phyloP scores from a whole-genome alignment of 306 rosid species.

The Senna tora region DNA sequence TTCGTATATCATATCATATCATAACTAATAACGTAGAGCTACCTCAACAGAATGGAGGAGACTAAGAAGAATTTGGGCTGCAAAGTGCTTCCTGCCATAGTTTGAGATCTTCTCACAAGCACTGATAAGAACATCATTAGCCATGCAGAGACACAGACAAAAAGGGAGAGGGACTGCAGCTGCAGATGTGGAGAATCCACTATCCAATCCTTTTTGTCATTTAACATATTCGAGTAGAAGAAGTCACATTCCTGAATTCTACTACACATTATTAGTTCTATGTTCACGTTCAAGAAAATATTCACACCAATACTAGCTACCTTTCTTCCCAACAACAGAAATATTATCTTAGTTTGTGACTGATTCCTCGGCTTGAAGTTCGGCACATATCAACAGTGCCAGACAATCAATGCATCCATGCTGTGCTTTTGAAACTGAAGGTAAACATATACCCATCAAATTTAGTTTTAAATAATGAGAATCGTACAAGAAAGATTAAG shows the following conservation, averaged over 20 bases:
- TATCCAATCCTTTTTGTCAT: constrained; percentile 33
- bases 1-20: background rate
- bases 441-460: constrained; percentile 28
- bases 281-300: too few relatives aligned
- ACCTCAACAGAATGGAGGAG: constrained; percentile 72
- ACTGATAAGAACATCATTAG: constrained; percentile 92
- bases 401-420: constrained; percentile 95
- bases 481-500: constrained; percentile 18
- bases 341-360: constrained; percentile 37
- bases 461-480: constrained; percentile 11
- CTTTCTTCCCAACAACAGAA: constrained; percentile 51
- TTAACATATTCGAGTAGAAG: constrained; percentile 36
- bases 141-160: constrained; percentile 88
- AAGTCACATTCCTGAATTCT: constrained; percentile 30
- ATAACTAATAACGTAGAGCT: constrained; percentile 24
- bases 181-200: constrained; percentile 29
- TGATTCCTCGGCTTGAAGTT: constrained; percentile 60
- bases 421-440: constrained; percentile 79
- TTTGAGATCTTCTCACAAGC: constrained; percentile 78
- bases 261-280: too few relatives aligned
- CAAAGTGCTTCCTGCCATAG: constrained; percentile 58
- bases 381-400: constrained; percentile 86
- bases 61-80: constrained; percentile 56
- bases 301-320: constrained; percentile 41
- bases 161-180: constrained; percentile 56